These are phyloP conservation scores for Raffaelea albimanens DNA, from an alignment of 2,329 filamentous ascomycete genomes.

Conservation along the genomic window DNA sequence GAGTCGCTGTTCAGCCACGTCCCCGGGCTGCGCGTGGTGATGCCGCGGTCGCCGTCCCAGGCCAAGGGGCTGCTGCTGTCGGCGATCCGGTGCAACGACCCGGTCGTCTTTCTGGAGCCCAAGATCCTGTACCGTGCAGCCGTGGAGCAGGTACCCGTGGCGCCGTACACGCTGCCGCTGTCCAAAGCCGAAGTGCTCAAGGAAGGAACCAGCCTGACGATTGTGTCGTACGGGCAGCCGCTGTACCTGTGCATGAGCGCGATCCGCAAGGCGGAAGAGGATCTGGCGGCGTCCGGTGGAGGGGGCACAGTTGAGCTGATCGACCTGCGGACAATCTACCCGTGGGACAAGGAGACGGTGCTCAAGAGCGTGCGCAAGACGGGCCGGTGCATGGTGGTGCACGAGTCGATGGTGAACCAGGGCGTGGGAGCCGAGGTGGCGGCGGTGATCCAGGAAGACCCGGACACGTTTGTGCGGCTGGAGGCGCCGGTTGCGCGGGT, in stretches of 20 bases:
- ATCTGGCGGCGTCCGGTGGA: constrained; percentile 47
- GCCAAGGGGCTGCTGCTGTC: constrained; percentile 79
- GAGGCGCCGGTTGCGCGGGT: constrained; percentile 81
- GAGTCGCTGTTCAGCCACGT: constrained; percentile 83
- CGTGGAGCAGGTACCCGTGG: constrained; percentile 80
- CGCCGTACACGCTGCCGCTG: constrained; percentile 72
- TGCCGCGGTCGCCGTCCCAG: constrained; percentile 77
- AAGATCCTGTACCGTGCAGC: constrained; percentile 88
- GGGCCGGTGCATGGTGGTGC: constrained; percentile 76
- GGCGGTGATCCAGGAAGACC: constrained; percentile 73
- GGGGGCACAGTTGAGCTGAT: constrained; percentile 76
- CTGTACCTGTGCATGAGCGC: constrained; percentile 75
- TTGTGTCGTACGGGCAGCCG: constrained; percentile 84
- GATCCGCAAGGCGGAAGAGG: constrained; percentile 64
- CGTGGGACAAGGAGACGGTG: constrained; percentile 79
- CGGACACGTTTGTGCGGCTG: constrained; percentile 65
- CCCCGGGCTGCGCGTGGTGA: constrained; percentile 74
- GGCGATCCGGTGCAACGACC: constrained; percentile 72
- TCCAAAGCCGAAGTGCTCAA: constrained; percentile 80
- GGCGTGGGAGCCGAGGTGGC: constrained; percentile 85
- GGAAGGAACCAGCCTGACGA: constrained; percentile 67
- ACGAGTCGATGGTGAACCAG: constrained; percentile 86
- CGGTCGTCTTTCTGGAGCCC: constrained; percentile 87
- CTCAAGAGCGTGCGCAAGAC: constrained; percentile 80
- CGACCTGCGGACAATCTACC: constrained; percentile 79